Evolutionary conservation across 202 grass and related monocot genomes (phyloP), one percentile per base, ranked within the genome.

Genomic region (Schoenoplectus triqueter): DNA sequence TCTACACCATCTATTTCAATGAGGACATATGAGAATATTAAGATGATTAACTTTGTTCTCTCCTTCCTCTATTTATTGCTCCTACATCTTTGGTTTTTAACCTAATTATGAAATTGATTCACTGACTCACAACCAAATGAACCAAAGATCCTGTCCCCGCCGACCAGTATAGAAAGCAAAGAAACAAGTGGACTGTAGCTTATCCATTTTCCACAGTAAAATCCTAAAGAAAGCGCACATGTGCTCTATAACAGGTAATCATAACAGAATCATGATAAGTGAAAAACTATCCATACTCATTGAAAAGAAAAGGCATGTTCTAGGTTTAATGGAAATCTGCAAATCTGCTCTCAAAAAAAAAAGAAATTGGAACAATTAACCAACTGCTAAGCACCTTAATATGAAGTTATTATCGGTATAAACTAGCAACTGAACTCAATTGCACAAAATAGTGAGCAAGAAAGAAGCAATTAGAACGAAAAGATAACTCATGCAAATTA

Each of bases 391-490:
- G 41, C 3, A 46, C 5, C 5, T 70, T 46, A 44, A 46, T 17
- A 10, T 46, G 4, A 15, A 69, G 18, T 17, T 17, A 46, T 46
- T 42, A 69, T 31, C 15, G 15, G 13, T 62, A 41, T 15, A 61
- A 80, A 61, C 21, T 42, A 41, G 52, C 20, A 79, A 79, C 9
- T 40, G 4, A 61, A 79, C 15, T 60, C 20, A 31, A 78, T 78
- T 78, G 18, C 15, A 22, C 6, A 78, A 78, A 77, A 31, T 6
- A 60, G 22, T 60, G 74, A 51, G 55, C 0, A 57, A 78, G 7
- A 39, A 52, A 31, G 55, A 56, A 56, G 22, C 0, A 1, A 20
- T 31, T 74, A 44, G 7, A 74, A 52, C 42, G 51, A 17, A 42
- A 51, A 51, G 5, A 47, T 47, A 6, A 47, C 45, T 57, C 54